Conservation (phyloP, 768 basidiomycete species). For the Hygrophorus pudorinus region DNA sequence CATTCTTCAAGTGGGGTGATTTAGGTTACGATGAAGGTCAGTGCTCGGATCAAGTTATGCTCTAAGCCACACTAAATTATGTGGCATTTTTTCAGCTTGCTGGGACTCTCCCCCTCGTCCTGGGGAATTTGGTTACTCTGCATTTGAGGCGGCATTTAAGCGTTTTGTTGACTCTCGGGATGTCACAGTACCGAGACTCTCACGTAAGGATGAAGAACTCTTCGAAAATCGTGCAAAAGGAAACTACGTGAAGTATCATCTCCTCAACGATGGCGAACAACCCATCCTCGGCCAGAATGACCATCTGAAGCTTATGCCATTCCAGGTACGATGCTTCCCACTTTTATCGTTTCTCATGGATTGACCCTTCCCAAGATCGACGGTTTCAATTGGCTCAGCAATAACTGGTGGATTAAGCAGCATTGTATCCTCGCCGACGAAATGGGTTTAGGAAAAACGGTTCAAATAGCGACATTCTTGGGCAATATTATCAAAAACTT, state of each 20-base stretch:
- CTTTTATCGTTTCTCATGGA: background rate
- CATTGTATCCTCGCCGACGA: constrained; percentile 92
- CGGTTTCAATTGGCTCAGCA: constrained; percentile 76
- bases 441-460: constrained; percentile 94
- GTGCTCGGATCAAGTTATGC: constrained; percentile 13
- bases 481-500: constrained; percentile 50
- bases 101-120: constrained; percentile 83
- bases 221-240: constrained; percentile 48
- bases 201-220: constrained; percentile 26
- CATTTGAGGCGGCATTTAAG: constrained; percentile 59
- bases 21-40: constrained; percentile 87
- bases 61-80: constrained; percentile 2
- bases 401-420: constrained; percentile 83
- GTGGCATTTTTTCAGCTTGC: constrained; percentile 43
- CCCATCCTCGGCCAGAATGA: constrained; percentile 59
- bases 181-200: constrained; percentile 48
- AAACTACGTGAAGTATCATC: constrained; percentile 36
- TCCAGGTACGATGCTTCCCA: constrained; percentile 46
- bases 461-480: constrained; percentile 82
- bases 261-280: constrained; percentile 42
- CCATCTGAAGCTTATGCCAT: constrained; percentile 69
- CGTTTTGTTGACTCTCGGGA: constrained; percentile 53
- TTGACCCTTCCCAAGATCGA: constrained; percentile 38
- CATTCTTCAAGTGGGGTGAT: constrained; percentile 89
- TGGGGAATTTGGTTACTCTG: constrained; percentile 45